These are phyloP conservation scores for Stellera chamaejasme DNA, from an alignment of 345 rosid genomes.

Conservation along the genomic window DNA sequence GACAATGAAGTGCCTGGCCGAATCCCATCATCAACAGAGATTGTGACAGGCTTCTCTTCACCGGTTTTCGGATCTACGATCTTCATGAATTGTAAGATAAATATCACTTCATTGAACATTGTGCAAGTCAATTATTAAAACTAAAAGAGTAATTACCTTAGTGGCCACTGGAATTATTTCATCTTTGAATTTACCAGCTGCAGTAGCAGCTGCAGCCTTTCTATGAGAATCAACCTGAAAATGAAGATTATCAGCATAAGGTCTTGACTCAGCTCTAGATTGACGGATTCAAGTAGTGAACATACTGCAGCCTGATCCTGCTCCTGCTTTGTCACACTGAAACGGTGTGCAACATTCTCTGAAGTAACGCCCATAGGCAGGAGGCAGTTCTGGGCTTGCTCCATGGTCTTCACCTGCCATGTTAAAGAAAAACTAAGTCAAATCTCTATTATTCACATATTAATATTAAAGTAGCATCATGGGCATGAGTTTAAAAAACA, in stretches of 20 bases:
- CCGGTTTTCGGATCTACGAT: constrained; percentile 88
- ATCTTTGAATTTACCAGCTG: constrained; percentile 77
- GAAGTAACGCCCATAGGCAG: constrained; percentile 98
- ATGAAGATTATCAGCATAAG: constrained; percentile 9
- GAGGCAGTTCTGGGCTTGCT: constrained; percentile 81
- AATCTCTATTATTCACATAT: neutral
- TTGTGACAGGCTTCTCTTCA: constrained; percentile 53
- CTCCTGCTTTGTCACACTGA: constrained; percentile 81
- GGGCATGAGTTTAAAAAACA: neutral
- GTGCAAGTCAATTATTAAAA: neutral
- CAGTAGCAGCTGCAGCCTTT: constrained; percentile 92
- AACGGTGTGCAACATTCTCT: constrained; percentile 85
- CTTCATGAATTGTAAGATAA: constrained; percentile 26
- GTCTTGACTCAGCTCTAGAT: neutral
- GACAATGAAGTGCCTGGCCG: constrained; percentile 63
- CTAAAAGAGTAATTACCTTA: constrained; percentile 41
- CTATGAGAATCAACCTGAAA: constrained; percentile 84
- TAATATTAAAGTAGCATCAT: neutral
- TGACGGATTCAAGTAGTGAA: constrained; percentile 10
- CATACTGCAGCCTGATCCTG: constrained; percentile 98
- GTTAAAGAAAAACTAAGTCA: constrained; percentile 8
- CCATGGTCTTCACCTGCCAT: constrained; percentile 54
- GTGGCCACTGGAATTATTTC: constrained; percentile 85
- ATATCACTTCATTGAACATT: constrained; percentile 1
- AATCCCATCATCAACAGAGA: constrained; percentile 90